Conservation (phyloP, 192 early-diverging fungal species). For the Rhizoclosmatium sp. region DNA sequence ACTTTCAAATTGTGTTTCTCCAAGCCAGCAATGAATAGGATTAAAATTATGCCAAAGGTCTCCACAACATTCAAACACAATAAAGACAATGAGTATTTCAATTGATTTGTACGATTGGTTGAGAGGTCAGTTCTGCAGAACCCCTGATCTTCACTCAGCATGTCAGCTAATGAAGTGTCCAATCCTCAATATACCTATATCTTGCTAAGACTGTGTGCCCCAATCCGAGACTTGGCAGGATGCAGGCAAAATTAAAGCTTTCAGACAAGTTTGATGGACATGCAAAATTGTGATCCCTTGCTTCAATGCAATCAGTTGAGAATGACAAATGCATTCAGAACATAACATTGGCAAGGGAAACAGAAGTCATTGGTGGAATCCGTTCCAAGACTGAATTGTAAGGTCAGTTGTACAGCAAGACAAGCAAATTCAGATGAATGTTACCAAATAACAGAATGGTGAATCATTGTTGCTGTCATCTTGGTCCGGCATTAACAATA, state of each 20-base stretch:
- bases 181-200: neutral
- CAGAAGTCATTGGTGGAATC: neutral
- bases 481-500: neutral
- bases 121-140: too few relatives aligned
- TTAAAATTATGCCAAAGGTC: constrained; percentile 10
- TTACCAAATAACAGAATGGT: constrained; percentile 8
- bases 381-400: neutral
- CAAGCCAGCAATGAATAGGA: constrained; percentile 15
- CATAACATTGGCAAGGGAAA: neutral
- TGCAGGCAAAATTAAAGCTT: neutral
- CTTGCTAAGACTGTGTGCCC: neutral
- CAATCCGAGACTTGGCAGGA: neutral
- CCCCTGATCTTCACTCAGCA: neutral
- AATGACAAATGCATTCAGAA: neutral
- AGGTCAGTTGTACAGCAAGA: neutral
- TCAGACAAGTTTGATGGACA: constrained; percentile 4
- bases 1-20: constrained; percentile 12
- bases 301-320: neutral
- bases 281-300: constrained; percentile 15
- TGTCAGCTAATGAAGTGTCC: neutral
- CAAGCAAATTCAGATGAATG: neutral
- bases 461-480: neutral
- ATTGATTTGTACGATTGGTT: neutral
- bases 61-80: constrained; percentile 3
- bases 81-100: neutral